Evolutionary conservation across 352 stramenopile species (phyloP).

Genomic region (Thraustochytrium sp.): DNA sequence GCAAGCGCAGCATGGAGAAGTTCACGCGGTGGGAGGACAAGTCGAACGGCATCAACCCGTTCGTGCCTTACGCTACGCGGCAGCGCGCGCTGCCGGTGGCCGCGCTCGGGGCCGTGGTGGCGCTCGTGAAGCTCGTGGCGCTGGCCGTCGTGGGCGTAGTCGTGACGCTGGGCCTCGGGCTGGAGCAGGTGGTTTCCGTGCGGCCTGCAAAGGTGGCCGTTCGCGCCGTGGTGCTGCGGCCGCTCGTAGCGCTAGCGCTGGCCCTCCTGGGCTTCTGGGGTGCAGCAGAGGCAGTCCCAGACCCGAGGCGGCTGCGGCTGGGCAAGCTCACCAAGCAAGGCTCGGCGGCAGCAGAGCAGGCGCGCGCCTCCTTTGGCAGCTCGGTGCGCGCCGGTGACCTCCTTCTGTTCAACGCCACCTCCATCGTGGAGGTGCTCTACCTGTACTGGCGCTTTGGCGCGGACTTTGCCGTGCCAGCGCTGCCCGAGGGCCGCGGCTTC

Average conservation of each 20-base stretch:
- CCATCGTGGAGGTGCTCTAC: conserved; percentile 8
- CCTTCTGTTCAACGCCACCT: conserved; percentile 3
- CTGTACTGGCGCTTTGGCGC: not conserved
- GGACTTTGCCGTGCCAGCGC: not conserved
- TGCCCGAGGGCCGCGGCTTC: not conserved
- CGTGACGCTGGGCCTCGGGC: not conserved
- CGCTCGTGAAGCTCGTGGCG: not conserved
- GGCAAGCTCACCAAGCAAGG: conserved; percentile 27
- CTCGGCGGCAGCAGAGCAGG: not conserved
- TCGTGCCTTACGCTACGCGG: not conserved
- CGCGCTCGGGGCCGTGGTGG: not conserved
- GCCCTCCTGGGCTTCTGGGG: not conserved
- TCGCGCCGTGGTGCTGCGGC: not conserved
- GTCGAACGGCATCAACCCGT: conserved; percentile 42
- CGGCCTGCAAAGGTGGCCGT: not conserved
- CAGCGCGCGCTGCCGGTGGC: not conserved
- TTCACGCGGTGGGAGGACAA: conserved; percentile 45
- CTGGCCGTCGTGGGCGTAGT: not conserved
- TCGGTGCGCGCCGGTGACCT: not conserved
- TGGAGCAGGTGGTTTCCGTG: not conserved
- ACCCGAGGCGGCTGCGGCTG: not conserved
- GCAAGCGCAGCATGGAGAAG: conserved; percentile 37
- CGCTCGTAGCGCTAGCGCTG: not conserved
- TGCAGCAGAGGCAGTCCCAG: not conserved
- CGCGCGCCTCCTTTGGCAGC: not conserved